Base-by-base conservation (phyloP, 139 green algal genomes). In the Trebouxia sp. region DNA sequence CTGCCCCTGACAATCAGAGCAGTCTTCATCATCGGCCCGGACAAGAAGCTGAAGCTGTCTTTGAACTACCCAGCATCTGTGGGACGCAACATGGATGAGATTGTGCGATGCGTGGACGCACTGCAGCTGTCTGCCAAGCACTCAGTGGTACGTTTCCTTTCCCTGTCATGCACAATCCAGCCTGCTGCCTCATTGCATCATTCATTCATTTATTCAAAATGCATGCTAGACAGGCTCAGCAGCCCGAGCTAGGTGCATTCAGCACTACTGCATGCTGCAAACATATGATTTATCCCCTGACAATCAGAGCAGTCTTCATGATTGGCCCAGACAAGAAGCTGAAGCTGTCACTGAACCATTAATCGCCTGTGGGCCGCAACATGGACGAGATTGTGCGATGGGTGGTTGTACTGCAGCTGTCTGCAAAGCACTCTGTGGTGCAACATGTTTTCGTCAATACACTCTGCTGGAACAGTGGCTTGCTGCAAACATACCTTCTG, bases 311-410 rank as follows among this genome's bases (percentile, higher is more conserved):
- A 28, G 88, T 92, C 22, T 92, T 90, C 83, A 88, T 92, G 32
- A 87, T 92, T 65, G 85, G 81, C 39, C 88, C 88, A 28, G 88
- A 92, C 81, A 90, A 91, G 83, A 92, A 90, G 86, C 80, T 92
- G 30, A 89, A 90, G 81, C 82, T 89, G 75, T 86, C 81, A 2
- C 82, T 92, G 38, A 85, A 86, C 82, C 88, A 90, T 82, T 84
- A 84, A 38, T 84, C 86, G 9, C 86, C 80, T 38, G 84, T 88
- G 10, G 86, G 86, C 39, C 80, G 86, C 53, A 90, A 90, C 79
- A 88, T 90, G 83, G 83, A 90, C 26, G 86, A 90, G 75, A 86
- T 90, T 22, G 56, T 85, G 28, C 82, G 86, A 26, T 79, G 74
- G 14, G 70, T 90, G 37, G 82, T 88, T 47, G 84, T 84, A 3